Conservation (phyloP, 2,329 filamentous ascomycete species). For the Curvularia verruculosa region DNA sequence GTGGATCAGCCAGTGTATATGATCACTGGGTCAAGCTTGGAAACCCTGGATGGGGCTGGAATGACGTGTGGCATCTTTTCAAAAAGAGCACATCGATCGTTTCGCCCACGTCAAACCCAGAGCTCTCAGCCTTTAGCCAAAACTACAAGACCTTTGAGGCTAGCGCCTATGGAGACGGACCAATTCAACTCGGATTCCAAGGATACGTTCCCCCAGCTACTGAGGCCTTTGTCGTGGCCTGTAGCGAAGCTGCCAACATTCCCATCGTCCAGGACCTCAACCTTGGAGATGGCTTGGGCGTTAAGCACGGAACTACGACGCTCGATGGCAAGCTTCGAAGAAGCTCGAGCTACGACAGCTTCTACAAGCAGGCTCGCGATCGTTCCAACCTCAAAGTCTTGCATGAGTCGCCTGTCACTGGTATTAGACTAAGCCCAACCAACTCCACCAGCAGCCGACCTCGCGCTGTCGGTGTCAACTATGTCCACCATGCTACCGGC, state of each 20-base stretch:
- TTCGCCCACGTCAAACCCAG: slow-evolving; percentile 26
- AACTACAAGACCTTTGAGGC: slow-evolving; percentile 39
- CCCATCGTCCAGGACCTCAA: slow-evolving; percentile 45
- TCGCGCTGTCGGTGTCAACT: slow-evolving; percentile 35
- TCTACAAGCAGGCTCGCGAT: slow-evolving; percentile 36
- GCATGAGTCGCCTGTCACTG: slow-evolving; percentile 35
- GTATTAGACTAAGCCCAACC: slow-evolving; percentile 26
- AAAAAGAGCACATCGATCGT: slow-evolving; percentile 40
- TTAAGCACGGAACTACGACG: slow-evolving; percentile 42
- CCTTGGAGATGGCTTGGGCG: slow-evolving; percentile 35
- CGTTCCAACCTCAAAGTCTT: slow-evolving; percentile 40
- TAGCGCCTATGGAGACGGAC: slow-evolving; percentile 34
- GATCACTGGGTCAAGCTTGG: slow-evolving; percentile 64
- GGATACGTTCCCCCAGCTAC: slow-evolving; percentile 39
- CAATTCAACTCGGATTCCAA: slow-evolving; percentile 39
- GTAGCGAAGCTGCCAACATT: slow-evolving; percentile 36
- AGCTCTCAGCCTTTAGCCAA: slow-evolving; percentile 34
- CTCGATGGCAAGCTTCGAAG: slow-evolving; percentile 28
- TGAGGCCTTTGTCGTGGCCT: slow-evolving; percentile 37
- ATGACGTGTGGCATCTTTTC: slow-evolving; percentile 30
- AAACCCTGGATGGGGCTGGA: slow-evolving; percentile 61
- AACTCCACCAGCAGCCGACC: slow-evolving; percentile 10
- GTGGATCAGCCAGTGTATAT: slow-evolving; percentile 42
- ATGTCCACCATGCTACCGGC: slow-evolving; percentile 34
- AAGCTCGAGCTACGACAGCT: slow-evolving; percentile 41